phyloP scores from a whole-genome alignment of 148 eudicot species.

The Rheum nobile region DNA sequence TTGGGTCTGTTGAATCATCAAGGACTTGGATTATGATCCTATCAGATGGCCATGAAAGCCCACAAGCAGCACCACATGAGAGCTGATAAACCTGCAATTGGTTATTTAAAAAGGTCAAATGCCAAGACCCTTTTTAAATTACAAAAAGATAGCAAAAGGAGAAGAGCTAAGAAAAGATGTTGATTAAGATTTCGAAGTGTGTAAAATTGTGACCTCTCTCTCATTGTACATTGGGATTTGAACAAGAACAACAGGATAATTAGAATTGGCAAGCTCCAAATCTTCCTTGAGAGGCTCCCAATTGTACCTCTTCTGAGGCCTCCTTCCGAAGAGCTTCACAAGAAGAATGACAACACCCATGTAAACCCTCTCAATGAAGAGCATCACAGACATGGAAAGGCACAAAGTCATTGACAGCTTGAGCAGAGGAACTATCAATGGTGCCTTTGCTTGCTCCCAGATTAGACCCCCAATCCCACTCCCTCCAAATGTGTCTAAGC shows the following conservation, averaged over 20 bases:
- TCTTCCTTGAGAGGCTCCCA: slow-evolving; percentile 34
- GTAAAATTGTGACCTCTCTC: slow-evolving; percentile 50
- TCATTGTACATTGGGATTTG: slow-evolving; percentile 73
- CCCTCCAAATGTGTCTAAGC: background rate
- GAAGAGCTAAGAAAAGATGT: background rate
- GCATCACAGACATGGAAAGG: slow-evolving; percentile 38
- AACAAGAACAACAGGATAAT: slow-evolving; percentile 51
- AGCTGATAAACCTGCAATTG: slow-evolving; percentile 45
- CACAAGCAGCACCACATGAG: slow-evolving; percentile 56
- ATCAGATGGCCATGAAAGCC: slow-evolving; percentile 67
- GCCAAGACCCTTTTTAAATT: background rate
- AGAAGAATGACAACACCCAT: slow-evolving; percentile 29
- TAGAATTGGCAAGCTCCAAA: slow-evolving; percentile 40
- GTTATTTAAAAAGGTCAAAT: no score
- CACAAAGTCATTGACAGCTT: slow-evolving; percentile 26
- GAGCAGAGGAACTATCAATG: slow-evolving; percentile 39
- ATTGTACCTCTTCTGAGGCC: slow-evolving; percentile 42
- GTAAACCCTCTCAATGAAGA: slow-evolving; percentile 48
- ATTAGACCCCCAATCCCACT: slow-evolving; percentile 6
- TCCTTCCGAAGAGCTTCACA: slow-evolving; percentile 36
- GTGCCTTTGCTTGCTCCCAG: slow-evolving; percentile 45
- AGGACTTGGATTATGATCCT: slow-evolving; percentile 51
- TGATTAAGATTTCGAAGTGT: no score
- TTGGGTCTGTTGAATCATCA: slow-evolving; percentile 53
- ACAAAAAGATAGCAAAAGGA: background rate